A percentile compares a stretch with the other conserved stretches of the same genome.
Evolutionary conservation across 208 protist species (phyloP).

Genomic region (Trypanosoma caninum): DNA sequence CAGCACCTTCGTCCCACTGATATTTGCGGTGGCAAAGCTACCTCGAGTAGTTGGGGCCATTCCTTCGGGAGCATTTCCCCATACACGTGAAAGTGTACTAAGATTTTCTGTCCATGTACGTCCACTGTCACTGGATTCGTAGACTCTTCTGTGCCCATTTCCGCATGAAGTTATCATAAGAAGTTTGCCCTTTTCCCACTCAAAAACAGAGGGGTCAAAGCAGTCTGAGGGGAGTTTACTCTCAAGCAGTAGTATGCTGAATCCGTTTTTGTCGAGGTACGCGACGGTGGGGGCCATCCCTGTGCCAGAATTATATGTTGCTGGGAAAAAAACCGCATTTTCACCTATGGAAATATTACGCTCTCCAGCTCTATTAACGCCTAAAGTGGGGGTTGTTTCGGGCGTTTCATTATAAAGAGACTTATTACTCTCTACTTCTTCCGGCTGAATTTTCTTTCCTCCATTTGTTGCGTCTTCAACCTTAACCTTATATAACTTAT

Average conservation of each 20-base stretch:
- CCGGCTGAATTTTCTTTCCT: no score
- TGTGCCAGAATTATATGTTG: background rate
- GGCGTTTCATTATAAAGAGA: no score
- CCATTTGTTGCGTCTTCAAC: no score
- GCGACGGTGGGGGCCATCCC: background rate
- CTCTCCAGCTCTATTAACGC: no score
- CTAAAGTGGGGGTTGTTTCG: no score
- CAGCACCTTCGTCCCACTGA: constrained; percentile 14
- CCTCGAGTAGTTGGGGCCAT: background rate
- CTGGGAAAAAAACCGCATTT: no score
- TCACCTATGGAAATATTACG: no score
- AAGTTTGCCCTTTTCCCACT: constrained; percentile 19
- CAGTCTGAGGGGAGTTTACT: no score
- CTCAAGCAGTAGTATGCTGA: no score
- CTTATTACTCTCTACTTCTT: no score
- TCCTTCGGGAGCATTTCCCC: background rate
- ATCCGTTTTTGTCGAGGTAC: background rate
- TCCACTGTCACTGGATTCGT: constrained; percentile 15
- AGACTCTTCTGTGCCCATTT: constrained; percentile 3
- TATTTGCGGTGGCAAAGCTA: background rate
- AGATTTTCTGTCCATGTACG: constrained; percentile 13
- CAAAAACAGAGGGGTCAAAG: constrained; percentile 2
- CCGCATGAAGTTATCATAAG: constrained; percentile 1
- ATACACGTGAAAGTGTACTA: constrained; percentile 17
- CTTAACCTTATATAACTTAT: no score